phyloP scores from a whole-genome alignment of 306 rosid species.

The Quillaja saponaria region DNA sequence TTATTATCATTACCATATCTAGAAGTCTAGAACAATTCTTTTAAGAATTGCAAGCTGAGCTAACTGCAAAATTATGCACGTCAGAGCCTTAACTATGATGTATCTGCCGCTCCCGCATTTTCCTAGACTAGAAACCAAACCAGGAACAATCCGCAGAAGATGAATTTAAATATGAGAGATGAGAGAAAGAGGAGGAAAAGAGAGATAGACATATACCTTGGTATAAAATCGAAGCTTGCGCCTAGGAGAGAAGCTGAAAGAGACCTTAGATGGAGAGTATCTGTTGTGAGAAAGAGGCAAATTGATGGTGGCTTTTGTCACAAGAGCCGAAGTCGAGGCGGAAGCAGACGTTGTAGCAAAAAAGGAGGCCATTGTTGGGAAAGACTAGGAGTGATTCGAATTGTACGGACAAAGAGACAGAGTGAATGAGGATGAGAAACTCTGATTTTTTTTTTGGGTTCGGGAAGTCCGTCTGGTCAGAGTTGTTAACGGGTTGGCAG shows the following conservation, averaged over 20 bases:
- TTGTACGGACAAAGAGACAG: not conserved
- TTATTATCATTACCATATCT: too few relatives aligned
- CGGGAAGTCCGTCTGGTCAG: conserved; percentile 35
- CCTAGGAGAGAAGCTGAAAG: conserved; percentile 50
- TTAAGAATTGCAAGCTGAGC: too few relatives aligned
- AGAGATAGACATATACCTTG: conserved; percentile 40
- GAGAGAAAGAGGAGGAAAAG: not conserved
- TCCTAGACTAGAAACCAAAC: not conserved
- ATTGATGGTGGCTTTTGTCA: conserved; percentile 41
- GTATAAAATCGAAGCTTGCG: conserved; percentile 47
- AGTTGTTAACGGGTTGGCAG: not conserved
- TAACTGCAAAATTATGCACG: too few relatives aligned
- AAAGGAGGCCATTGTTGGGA: conserved; percentile 37
- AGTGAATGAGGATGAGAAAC: too few relatives aligned
- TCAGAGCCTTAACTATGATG: too few relatives aligned
- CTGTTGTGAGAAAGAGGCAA: conserved; percentile 21
- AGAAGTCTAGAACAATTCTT: too few relatives aligned
- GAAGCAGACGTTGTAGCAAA: conserved; percentile 26
- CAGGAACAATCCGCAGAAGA: not conserved
- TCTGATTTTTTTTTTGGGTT: too few relatives aligned
- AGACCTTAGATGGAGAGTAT: conserved; percentile 33
- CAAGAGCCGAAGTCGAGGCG: conserved; percentile 39
- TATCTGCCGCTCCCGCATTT: too few relatives aligned
- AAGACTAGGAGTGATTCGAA: not conserved
- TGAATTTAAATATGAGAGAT: not conserved